These are phyloP conservation scores for Daldinia sp. DNA, from an alignment of 2,329 filamentous ascomycete genomes.

Conservation along the genomic window DNA sequence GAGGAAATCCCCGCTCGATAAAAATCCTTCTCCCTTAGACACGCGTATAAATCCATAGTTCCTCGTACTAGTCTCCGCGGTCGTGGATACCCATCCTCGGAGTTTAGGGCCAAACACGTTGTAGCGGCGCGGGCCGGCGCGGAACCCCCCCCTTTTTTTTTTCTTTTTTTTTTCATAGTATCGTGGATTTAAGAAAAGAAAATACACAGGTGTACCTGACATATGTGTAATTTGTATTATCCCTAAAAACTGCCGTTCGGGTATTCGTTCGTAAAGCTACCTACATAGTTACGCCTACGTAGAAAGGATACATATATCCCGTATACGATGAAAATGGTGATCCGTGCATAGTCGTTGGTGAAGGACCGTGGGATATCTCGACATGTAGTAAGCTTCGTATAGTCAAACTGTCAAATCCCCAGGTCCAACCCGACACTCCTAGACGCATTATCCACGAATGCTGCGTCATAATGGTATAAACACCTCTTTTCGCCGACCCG, in stretches of 20 bases:
- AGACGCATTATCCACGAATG: neutral
- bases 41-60: neutral
- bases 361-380: neutral
- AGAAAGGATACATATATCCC: neutral
- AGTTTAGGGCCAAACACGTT: neutral
- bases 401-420: neutral
- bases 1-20: constrained; percentile 24
- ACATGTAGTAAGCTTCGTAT: neutral
- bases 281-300: neutral
- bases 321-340: neutral
- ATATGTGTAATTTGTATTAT: neutral
- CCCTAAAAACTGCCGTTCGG: neutral
- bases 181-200: neutral
- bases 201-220: neutral
- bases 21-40: neutral
- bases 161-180: neutral
- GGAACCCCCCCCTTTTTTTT: too few species aligned
- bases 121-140: neutral
- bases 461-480: neutral
- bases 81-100: neutral
- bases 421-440: neutral
- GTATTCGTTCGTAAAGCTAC: constrained; percentile 1
- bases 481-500: neutral
- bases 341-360: neutral
- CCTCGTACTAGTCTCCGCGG: neutral